Base-by-base conservation (phyloP, 1,284 basidiomycete genomes). In the Puccinia brachypodii region DNA sequence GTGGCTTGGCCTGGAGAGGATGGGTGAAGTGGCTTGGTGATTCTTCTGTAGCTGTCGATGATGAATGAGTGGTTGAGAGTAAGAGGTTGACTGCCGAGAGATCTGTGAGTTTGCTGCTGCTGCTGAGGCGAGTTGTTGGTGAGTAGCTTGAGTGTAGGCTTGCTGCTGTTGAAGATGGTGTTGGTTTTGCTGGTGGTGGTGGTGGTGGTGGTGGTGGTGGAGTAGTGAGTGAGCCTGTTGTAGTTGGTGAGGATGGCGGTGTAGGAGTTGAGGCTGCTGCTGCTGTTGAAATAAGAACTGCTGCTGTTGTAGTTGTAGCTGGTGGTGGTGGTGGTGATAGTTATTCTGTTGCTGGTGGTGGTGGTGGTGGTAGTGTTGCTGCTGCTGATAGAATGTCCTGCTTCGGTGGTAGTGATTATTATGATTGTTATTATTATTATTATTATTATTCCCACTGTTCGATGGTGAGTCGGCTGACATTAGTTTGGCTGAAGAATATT, bases 11-110 rank as follows among this genome's bases (percentile, higher is more conserved):
- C 36, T 22, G 31, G 42, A 40, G 68, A 44, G 36, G 68, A 72
- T 72, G 69, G 28, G 28, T 36, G 22, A 11, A 22, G 9, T 50
- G 60, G 60, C 3, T 62, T 13, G 6, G 66, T 47, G 2, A 36
- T 9, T 71, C 28, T 71, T 71, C 28, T 53, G 72, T 25, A 56
- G 53, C 9, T 71, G 68, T 2, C 72, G 72, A 74, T 74, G 72
- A n/a, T 74, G 72, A 25, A 74, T 58, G 44, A 74, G 50, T 38
- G 72, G 72, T 40, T 74, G 72, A 33, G 72, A 31, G 31, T 74
- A 16, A 25, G 58, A 62, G 28, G 28, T 62, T 11, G 58, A 25
- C 9, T 62, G 58, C 53, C 8, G n/a, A 56, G 42, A 56, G 50
- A 56, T 53, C 22, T 44, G 58, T 56, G 72, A 74, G 38, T 36